phyloP scores from a whole-genome alignment of 208 protist genomes.

The Leishmania mexicana region DNA sequence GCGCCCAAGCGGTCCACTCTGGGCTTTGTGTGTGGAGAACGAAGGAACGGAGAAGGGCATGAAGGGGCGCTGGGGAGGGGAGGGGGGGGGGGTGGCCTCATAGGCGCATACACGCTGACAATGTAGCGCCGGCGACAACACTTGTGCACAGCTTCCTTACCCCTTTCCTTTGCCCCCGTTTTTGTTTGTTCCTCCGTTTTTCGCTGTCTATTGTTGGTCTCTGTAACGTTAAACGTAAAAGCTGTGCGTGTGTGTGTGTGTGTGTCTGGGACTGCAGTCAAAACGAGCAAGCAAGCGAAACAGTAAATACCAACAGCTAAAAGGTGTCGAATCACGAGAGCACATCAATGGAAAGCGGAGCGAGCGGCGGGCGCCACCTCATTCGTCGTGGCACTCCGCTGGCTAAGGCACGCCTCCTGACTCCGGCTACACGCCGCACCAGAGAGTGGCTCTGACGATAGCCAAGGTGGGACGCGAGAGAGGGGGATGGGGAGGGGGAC shows the following conservation, averaged over 20 bases:
- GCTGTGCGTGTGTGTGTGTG: background rate
- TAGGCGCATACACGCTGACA: background rate
- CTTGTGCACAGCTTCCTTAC: background rate
- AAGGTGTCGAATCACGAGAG: background rate
- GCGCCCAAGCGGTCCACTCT: background rate
- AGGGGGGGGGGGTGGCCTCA: background rate
- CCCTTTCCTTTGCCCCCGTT: background rate
- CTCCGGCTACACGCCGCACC: background rate
- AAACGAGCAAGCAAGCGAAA: background rate
- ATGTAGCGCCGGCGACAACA: background rate
- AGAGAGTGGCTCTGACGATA: background rate
- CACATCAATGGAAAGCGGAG: background rate
- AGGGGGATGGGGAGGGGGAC: background rate
- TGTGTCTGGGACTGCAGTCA: background rate
- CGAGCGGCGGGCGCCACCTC: background rate
- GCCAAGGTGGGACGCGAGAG: background rate
- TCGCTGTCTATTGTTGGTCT: background rate
- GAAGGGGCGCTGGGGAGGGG: background rate
- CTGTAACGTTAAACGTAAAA: background rate
- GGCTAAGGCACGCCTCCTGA: background rate
- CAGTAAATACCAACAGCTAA: background rate
- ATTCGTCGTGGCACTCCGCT: background rate
- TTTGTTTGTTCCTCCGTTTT: background rate
- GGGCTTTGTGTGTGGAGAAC: background rate
- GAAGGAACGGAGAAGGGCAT: background rate